Conservation (phyloP, 768 basidiomycete species). For the Serendipita vermifera region DNA sequence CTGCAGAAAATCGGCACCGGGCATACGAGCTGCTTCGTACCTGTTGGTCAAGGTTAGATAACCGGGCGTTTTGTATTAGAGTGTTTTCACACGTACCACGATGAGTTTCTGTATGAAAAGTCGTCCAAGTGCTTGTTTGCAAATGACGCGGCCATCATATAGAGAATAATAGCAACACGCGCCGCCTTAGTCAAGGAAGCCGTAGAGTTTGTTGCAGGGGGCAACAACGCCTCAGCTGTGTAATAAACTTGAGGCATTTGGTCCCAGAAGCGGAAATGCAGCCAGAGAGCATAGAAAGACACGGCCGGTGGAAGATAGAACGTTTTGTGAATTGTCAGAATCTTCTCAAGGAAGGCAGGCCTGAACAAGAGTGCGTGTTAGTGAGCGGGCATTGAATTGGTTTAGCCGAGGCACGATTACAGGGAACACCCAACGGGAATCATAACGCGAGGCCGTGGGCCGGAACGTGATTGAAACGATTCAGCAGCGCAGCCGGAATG, state of each 20-base stretch:
- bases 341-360: constrained; percentile 3
- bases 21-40: constrained; percentile 6
- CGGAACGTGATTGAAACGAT: too few species aligned
- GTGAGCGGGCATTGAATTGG: neutral
- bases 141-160: constrained; percentile 7
- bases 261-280: constrained; percentile 8
- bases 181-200: neutral
- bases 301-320: constrained; percentile 9
- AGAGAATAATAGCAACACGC: neutral
- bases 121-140: constrained; percentile 9
- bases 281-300: constrained; percentile 9
- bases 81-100: neutral
- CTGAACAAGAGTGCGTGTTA: neutral
- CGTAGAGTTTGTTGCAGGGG: neutral
- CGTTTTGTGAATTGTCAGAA: constrained; percentile 5
- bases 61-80: neutral
- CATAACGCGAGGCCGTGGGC: neutral
- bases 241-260: constrained; percentile 5
- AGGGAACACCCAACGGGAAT: neutral
- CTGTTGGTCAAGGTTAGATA: too few species aligned
- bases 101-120: constrained; percentile 8
- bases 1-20: constrained; percentile 1
- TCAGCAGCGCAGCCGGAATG: neutral
- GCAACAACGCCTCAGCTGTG: neutral
- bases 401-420: neutral